Base-by-base conservation (phyloP, 1,284 basidiomycete species). In the Ganoderma sinense region DNA sequence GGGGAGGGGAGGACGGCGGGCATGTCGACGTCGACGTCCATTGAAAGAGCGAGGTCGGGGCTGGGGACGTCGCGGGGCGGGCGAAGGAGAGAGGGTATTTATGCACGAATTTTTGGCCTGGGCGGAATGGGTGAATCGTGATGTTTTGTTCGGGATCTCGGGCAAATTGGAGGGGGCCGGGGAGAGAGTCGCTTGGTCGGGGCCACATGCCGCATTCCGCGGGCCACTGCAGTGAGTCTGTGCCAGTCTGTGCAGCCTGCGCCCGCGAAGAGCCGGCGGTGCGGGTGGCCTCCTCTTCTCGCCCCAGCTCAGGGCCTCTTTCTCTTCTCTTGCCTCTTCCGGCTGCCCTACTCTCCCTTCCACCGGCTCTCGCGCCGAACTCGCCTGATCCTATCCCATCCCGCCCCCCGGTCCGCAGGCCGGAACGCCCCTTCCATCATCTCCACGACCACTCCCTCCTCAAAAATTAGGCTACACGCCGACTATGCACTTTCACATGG, bases 1-100 rank as follows among this genome's bases (percentile, higher is more conserved):
- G 65, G 39, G 31, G 64, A 59, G 43, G 41, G 40, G 59, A 41
- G 68, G 33, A 66, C 51, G 56, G 45, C 69, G 61, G 66, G 70
- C 72, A 73, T 73, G 70, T 71, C 68, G 66, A 62, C n/a, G 72
- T 73, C 72, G 68, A 68, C 65, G 70, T 71, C 67, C 72, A 73
- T 73, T 39, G 36, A 11, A 39, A 11, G 1, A 39, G 36, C 36
- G 36, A 39, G 36, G 36, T 7, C 36, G 36, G 36, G 31, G 31
- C 20, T 68, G 61, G 62, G 13, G 40, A 33, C 20, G 33, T 53
- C 33, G 64, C 29, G 55, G 11, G 5, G 58, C 39, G 56, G 62
- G 51, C 10, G 39, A 51, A 40, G 58, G 65, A n/a, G 29, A 23
- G 2, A 29, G 36, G 69, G 64, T 73, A 69, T 66, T 59, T 65